Evolutionary conservation across 345 rosid genomes (phyloP), one percentile per base, ranked within the genome.

Genomic region (Stellera chamaejasme): DNA sequence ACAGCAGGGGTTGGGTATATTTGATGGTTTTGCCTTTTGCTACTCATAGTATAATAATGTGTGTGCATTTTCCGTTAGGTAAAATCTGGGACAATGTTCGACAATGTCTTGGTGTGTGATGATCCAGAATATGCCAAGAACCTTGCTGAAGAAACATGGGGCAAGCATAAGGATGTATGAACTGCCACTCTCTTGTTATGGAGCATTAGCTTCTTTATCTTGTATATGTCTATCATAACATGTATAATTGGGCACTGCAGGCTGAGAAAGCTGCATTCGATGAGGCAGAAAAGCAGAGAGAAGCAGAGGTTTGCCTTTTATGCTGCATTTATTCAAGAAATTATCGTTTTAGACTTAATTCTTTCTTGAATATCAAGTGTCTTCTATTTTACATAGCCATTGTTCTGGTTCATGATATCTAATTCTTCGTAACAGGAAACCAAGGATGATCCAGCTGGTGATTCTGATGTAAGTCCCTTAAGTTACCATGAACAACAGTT

Each of bases 231-330:
- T 66, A 52, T 52, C 51, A 45, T 32, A 8, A 32, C 39, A 32
- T 32, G 39, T 32, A 5, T 41, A 51, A 36, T 56, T 58, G 11
- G 32, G 36, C 68, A 41, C 52, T 77, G 59, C 82, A 91, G 98
- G 93, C 93, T 13, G 98, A 92, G 81, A 89, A 92, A 79, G 94
- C 89, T 64, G 87, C 97, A 58, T 92, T 92, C 39, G 98, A 92
- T 0, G 97, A 86, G 76, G 88, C 83, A 11, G 97, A 88, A 72
- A 84, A 92, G 76, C 84, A 83, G 69, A 78, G 25, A 69, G 88
- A 77, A 39, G 95, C 82, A 55, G 98, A 88, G 98, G 97, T 85
- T 8, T 50, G 32, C 39, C 27, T 10, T 10, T 19, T 19, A 19
- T 41, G 13, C 55, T 10, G 10, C 15, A 11, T 5, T 8, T 11